Conservation (phyloP, 1,139 yeast species). For the Candida pseudoviswanathii region DNA sequence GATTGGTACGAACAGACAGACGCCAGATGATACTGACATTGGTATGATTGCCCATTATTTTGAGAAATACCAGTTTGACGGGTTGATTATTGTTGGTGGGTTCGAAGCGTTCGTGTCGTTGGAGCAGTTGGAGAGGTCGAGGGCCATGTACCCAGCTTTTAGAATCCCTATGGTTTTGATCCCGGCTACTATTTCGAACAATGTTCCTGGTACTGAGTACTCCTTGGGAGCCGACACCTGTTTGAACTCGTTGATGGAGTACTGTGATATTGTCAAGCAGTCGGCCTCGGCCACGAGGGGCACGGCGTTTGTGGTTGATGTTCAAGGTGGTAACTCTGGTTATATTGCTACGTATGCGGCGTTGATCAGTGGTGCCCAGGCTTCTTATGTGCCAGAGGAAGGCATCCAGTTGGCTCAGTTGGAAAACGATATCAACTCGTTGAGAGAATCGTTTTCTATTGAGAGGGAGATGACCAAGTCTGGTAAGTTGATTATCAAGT, state of each 20-base stretch:
- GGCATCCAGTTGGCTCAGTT: constrained; percentile 59
- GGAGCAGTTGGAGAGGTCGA: constrained; percentile 64
- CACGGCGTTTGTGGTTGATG: constrained; percentile 78
- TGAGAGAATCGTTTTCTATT: constrained; percentile 56
- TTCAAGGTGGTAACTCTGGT: constrained; percentile 87
- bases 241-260: constrained; percentile 69
- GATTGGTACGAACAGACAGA: constrained; percentile 76
- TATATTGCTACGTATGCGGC: constrained; percentile 73
- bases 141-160: constrained; percentile 68
- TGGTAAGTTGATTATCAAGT: constrained; percentile 85
- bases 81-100: constrained; percentile 75
- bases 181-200: constrained; percentile 83
- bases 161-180: constrained; percentile 77
- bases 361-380: constrained; percentile 71
- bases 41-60: constrained; percentile 78
- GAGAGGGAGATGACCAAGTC: constrained; percentile 65
- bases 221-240: constrained; percentile 81
- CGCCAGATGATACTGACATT: constrained; percentile 66
- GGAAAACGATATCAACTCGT: constrained; percentile 60
- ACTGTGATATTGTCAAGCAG: constrained; percentile 79
- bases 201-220: constrained; percentile 83
- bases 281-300: constrained; percentile 79
- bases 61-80: constrained; percentile 72
- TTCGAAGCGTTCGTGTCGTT: constrained; percentile 76
- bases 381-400: constrained; percentile 76